Conservation (phyloP, 31 red algal species). For the Bonnemaisonia californica region DNA sequence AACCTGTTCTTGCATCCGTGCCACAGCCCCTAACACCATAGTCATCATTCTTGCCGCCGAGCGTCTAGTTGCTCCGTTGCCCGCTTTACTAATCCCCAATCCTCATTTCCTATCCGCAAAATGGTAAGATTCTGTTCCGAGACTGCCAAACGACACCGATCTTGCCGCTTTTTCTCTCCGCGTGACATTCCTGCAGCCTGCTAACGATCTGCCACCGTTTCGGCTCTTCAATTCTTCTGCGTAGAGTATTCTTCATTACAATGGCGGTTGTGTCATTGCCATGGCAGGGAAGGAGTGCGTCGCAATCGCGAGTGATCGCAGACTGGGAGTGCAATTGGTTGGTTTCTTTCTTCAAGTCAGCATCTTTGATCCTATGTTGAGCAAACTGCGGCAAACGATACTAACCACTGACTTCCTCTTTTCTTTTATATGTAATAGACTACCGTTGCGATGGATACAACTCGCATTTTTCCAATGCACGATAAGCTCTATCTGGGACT, state of each 20-base stretch:
- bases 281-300: slow-evolving; percentile 95
- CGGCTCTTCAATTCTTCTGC: neutral
- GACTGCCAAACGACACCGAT: too few relatives aligned
- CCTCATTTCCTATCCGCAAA: too few relatives aligned
- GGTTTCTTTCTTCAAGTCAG: slow-evolving; percentile 1
- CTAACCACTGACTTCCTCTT: neutral
- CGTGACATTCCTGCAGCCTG: neutral
- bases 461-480: slow-evolving; percentile 81
- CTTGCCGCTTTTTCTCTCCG: neutral
- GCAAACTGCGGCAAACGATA: neutral
- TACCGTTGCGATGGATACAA: slow-evolving; percentile 87
- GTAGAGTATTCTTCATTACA: slow-evolving; percentile 94
- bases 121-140: too few relatives aligned
- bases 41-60: too few relatives aligned
- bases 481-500: slow-evolving; percentile 95
- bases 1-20: too few relatives aligned
- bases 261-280: slow-evolving; percentile 92
- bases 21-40: too few relatives aligned
- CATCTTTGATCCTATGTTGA: neutral
- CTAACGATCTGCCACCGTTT: neutral
- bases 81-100: too few relatives aligned
- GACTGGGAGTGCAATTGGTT: slow-evolving; percentile 90
- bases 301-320: slow-evolving; percentile 87
- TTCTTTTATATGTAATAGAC: slow-evolving; percentile 30
- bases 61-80: too few relatives aligned